Evolutionary conservation across 805 yeast species (phyloP).

Genomic region (Candida tammaniensis): DNA sequence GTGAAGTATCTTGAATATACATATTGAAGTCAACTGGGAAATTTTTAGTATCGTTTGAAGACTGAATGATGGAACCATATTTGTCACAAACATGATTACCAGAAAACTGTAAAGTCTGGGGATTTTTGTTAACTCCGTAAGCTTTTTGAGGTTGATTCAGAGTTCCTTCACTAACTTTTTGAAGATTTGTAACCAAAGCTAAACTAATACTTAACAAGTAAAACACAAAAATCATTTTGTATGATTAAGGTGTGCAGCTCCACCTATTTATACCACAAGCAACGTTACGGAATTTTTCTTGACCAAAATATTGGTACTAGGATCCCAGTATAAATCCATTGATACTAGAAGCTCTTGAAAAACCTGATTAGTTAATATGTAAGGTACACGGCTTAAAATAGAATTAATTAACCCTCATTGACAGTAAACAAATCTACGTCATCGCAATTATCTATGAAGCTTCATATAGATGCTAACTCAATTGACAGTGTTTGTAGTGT

Average conservation of each 20-base stretch:
- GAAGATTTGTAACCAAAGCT: slow-evolving; percentile 5
- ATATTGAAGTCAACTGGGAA: slow-evolving; percentile 17
- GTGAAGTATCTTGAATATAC: slow-evolving; percentile 13
- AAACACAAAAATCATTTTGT: no score
- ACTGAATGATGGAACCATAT: slow-evolving; percentile 13
- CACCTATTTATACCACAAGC: no score
- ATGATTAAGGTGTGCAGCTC: no score
- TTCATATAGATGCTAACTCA: slow-evolving; percentile 3
- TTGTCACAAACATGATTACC: slow-evolving; percentile 19
- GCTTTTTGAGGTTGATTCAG: not conserved
- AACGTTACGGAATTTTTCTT: no score
- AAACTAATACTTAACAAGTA: not conserved
- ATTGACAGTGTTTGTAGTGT: slow-evolving; percentile 2
- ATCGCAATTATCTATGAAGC: slow-evolving; percentile 5
- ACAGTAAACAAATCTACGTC: no score
- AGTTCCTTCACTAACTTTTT: no score
- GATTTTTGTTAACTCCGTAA: slow-evolving; percentile 9
- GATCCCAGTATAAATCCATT: no score
- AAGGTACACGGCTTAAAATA: no score
- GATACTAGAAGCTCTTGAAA: no score
- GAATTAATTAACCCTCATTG: no score
- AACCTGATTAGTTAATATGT: no score
- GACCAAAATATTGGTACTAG: no score
- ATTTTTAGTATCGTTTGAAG: slow-evolving; percentile 13
- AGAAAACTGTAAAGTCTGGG: slow-evolving; percentile 12